Percentiles rank a stretch among this genome's conserved stretches.
Conservation (phyloP, 768 basidiomycete species). For the Psilocybe cubensis region DNA sequence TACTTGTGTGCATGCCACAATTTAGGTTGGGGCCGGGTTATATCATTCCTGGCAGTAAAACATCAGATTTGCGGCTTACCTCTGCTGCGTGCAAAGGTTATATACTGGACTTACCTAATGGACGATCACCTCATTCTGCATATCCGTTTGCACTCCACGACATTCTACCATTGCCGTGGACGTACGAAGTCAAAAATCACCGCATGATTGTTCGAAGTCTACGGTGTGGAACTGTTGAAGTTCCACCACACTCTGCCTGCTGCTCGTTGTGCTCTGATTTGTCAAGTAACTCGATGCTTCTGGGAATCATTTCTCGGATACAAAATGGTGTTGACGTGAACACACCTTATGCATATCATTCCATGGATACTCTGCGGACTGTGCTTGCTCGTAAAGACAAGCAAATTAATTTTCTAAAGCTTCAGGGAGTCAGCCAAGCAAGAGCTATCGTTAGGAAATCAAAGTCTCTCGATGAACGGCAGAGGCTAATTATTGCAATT, state of each 20-base stretch:
- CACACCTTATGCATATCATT: background rate
- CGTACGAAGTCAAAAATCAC: background rate
- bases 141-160: conserved; percentile 28
- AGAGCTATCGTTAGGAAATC: conserved; percentile 16
- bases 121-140: conserved; percentile 5
- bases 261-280: background rate
- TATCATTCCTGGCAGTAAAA: too few species aligned
- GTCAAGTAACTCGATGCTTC: background rate
- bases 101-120: conserved; percentile 1
- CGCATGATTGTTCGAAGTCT: too few species aligned
- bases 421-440: conserved; percentile 15
- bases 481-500: conserved; percentile 22
- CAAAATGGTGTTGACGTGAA: background rate
- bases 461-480: conserved; percentile 13
- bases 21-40: too few species aligned
- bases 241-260: background rate
- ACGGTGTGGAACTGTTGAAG: background rate
- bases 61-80: too few species aligned
- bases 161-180: conserved; percentile 15
- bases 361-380: background rate
- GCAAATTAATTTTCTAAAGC: background rate
- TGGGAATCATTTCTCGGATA: background rate
- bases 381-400: background rate
- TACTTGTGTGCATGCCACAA: too few species aligned
- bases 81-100: too few species aligned